Evolutionary conservation across 495 filamentous ascomycete genomes (phyloP).

Genomic region (Pyrenula massariospora): DNA sequence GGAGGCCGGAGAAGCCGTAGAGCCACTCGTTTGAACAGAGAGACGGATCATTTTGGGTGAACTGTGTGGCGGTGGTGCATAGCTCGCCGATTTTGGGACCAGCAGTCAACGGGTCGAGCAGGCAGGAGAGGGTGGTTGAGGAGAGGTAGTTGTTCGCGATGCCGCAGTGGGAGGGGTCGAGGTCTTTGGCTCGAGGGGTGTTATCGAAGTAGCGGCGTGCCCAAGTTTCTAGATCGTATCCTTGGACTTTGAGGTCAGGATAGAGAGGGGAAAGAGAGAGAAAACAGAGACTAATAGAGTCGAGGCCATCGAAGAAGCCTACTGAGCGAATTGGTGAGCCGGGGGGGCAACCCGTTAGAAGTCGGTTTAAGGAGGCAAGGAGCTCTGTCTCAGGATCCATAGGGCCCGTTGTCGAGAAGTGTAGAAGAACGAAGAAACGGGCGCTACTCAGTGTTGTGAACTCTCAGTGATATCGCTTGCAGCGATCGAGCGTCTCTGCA

Average conservation of each 20-base stretch:
- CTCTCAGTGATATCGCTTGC: too few species aligned
- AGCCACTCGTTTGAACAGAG: slow-evolving; percentile 37
- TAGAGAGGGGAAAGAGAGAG: slow-evolving; percentile 33
- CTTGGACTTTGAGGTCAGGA: slow-evolving; percentile 22
- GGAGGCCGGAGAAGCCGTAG: slow-evolving; percentile 47
- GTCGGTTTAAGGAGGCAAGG: neutral
- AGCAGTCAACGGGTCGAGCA: slow-evolving; percentile 28
- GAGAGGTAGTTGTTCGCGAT: slow-evolving; percentile 43
- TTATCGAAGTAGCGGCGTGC: slow-evolving; percentile 25
- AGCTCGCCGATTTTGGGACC: slow-evolving; percentile 33
- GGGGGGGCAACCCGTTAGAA: neutral
- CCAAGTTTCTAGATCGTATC: slow-evolving; percentile 7
- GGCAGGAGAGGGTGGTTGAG: slow-evolving; percentile 36
- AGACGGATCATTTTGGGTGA: slow-evolving; percentile 18
- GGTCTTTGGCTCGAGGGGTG: slow-evolving; percentile 30
- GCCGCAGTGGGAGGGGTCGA: slow-evolving; percentile 30
- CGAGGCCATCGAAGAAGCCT: slow-evolving; percentile 48
- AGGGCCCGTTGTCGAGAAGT: too few species aligned
- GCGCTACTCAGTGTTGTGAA: too few species aligned
- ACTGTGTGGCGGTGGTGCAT: slow-evolving; percentile 22
- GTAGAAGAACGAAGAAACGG: too few species aligned
- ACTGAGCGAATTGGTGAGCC: neutral
- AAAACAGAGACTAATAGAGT: slow-evolving; percentile 48
- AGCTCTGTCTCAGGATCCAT: neutral
- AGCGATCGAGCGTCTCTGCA: too few species aligned